These are phyloP conservation scores for Termitomyces sp. DNA, from an alignment of 768 basidiomycete species.

Conservation along the genomic window DNA sequence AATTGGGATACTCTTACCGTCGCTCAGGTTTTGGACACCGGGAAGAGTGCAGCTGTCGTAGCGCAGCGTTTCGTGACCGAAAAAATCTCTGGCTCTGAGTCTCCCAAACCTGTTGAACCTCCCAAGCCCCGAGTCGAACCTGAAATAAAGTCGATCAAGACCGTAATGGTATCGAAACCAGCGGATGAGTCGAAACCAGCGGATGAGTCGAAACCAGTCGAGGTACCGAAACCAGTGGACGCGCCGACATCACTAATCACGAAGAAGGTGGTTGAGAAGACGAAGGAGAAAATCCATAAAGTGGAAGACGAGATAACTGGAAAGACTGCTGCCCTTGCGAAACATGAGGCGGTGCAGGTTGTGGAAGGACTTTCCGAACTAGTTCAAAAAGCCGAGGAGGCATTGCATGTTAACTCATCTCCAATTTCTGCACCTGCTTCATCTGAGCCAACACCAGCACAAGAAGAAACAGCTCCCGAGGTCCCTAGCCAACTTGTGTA, in stretches of 20 bases:
- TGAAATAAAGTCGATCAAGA: slow-evolving; percentile 34
- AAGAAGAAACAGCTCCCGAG: slow-evolving; percentile 9
- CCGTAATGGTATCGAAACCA: slow-evolving; percentile 10
- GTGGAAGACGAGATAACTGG: slow-evolving; percentile 11
- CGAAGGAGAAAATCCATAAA: slow-evolving; percentile 44
- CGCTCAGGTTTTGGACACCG: slow-evolving; percentile 47
- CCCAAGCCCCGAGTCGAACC: slow-evolving; percentile 26
- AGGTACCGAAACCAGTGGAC: slow-evolving; percentile 19
- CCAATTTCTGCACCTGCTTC: slow-evolving; percentile 9
- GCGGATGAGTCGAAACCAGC: neutral
- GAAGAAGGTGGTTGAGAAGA: slow-evolving; percentile 32
- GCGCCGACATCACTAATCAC: slow-evolving; percentile 41
- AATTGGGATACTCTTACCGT: slow-evolving; percentile 76
- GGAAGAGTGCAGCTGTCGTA: slow-evolving; percentile 41
- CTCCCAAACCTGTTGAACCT: slow-evolving; percentile 26
- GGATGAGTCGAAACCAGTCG: neutral
- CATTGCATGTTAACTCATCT: slow-evolving; percentile 33
- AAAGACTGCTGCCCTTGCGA: slow-evolving; percentile 14
- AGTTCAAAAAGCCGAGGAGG: slow-evolving; percentile 67
- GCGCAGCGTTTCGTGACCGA: slow-evolving; percentile 48
- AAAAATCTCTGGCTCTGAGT: slow-evolving; percentile 38
- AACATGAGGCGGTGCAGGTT: slow-evolving; percentile 29
- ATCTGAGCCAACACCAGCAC: neutral
- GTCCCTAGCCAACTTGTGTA: slow-evolving; percentile 45
- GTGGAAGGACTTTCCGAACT: slow-evolving; percentile 65